Percentiles rank a stretch among this genome's conserved stretches.
phyloP scores from a whole-genome alignment of 2,329 filamentous ascomycete species.

The Phaeosphaeria sp. region DNA sequence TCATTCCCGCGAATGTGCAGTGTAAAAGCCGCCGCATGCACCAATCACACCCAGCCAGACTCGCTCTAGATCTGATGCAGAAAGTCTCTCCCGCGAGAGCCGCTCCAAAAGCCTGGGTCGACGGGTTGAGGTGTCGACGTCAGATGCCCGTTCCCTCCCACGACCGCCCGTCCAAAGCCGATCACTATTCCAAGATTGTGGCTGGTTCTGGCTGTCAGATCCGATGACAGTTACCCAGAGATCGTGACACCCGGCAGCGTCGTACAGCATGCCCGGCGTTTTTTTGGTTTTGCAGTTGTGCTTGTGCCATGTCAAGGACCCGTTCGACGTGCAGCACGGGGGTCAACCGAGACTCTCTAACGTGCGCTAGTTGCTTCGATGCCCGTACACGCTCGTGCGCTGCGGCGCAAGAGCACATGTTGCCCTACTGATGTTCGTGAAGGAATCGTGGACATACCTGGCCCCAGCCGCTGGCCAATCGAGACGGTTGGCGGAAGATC shows the following conservation, averaged over 20 bases:
- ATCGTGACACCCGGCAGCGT: constrained; percentile 22
- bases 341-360: constrained; percentile 7
- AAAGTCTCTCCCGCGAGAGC: constrained; percentile 5
- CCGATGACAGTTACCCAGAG: constrained; percentile 27
- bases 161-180: constrained; percentile 7
- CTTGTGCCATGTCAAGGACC: constrained; percentile 20
- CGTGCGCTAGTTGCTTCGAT: constrained; percentile 2
- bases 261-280: constrained; percentile 21
- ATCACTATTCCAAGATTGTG: constrained; percentile 34
- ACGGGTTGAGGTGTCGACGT: neutral
- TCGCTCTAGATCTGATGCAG: neutral
- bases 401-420: constrained; percentile 11
- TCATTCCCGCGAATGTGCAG: neutral
- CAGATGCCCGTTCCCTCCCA: neutral
- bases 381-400: constrained; percentile 7
- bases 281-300: constrained; percentile 13
- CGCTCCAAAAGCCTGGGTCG: neutral
- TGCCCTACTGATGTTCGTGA: constrained; percentile 17
- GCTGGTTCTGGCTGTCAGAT: constrained; percentile 39
- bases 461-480: constrained; percentile 31
- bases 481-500: constrained; percentile 18
- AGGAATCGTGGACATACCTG: constrained; percentile 26
- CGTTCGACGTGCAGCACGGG: constrained; percentile 17
- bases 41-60: neutral
- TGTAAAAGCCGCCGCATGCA: neutral